Evolutionary conservation across 2,329 filamentous ascomycete species (phyloP).

Genomic region (Alternaria angustiovoidea): DNA sequence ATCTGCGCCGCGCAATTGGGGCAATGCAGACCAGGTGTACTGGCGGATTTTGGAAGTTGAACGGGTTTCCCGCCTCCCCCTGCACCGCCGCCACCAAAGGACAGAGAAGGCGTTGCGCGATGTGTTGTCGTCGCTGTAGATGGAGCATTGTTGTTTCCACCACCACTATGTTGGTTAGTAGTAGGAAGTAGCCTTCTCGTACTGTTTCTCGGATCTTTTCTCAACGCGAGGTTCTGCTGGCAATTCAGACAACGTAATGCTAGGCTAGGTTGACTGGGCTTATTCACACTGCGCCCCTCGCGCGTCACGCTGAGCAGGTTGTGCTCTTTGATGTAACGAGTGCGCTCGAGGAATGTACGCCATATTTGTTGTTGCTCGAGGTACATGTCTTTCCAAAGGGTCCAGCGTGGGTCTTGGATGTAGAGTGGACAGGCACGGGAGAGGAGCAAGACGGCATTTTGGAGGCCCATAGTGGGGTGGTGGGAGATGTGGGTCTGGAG

Average conservation of each 20-base stretch:
- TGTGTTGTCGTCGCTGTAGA: not conserved
- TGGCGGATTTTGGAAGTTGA: conserved; percentile 19
- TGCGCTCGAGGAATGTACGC: conserved; percentile 75
- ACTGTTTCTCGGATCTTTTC: conserved; percentile 32
- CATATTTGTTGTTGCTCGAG: conserved; percentile 75
- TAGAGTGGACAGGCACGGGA: conserved; percentile 78
- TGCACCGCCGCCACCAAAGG: not conserved
- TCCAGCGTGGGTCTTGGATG: conserved; percentile 78
- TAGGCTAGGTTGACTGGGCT: conserved; percentile 70
- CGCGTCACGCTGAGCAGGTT: conserved; percentile 71
- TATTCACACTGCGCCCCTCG: conserved; percentile 69
- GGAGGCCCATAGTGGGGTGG: conserved; percentile 71
- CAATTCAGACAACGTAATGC: conserved; percentile 81
- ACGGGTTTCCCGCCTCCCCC: not conserved
- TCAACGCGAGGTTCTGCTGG: conserved; percentile 61
- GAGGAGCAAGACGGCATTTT: conserved; percentile 78
- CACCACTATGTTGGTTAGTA: not conserved
- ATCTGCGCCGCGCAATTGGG: conserved; percentile 69
- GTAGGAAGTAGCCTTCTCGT: conserved; percentile 34
- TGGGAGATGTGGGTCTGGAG: conserved; percentile 78
- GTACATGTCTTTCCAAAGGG: conserved; percentile 78
- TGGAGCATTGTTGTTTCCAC: not conserved
- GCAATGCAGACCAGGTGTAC: conserved; percentile 61
- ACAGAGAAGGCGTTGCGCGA: not conserved
- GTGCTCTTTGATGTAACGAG: conserved; percentile 80